Evolutionary conservation across 1,139 yeast genomes (phyloP), one percentile per base, ranked within the genome.

Genomic region (Debaryomyces robertsiae): DNA sequence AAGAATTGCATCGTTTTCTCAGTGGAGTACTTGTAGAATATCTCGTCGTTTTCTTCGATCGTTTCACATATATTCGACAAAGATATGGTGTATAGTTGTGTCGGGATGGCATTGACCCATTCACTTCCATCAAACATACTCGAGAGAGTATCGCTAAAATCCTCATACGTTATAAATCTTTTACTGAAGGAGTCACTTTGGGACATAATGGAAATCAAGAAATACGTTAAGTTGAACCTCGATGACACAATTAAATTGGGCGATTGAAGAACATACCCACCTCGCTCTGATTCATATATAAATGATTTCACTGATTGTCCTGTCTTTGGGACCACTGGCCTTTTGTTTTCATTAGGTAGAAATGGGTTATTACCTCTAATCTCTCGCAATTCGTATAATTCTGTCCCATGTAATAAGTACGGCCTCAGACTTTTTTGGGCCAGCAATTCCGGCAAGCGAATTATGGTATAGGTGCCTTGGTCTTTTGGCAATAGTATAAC

Each of bases 151-250:
- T 81, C 86, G 13, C 67, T 49, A 3, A 79, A 50, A 49, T 80
- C 84, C 27, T 79, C 82, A 11, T 66, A 49, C 0, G 77, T 63
- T 22, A 74, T 63, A 47, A 65, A 71, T 25, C 81, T 60, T 15
- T 59, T 52, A 24, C 50, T 47, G 29, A 57, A 54, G 13, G 58
- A 57, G n/a, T 63, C 63, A 10, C 62, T 48, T 9, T 49, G 45
- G 27, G 58, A 50, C 51, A 79, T 67, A 39, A 66, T 61, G 3
- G 67, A 49, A 9, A 79, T 55, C 40, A 81, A 49, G 9, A 70
- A 53, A 53, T 69, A 81, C 1, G 59, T 55, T 3, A 72, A 41
- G 46, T 77, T 73, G 55, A 68, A 77, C 36, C 58, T 63, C 3
- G 78, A 65, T 2, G 76, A 61, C 1, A 75, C 60, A 13, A 75